These are phyloP conservation scores for Fusarium proliferatum DNA, from an alignment of 2,329 filamentous ascomycete species.

Conservation along the genomic window DNA sequence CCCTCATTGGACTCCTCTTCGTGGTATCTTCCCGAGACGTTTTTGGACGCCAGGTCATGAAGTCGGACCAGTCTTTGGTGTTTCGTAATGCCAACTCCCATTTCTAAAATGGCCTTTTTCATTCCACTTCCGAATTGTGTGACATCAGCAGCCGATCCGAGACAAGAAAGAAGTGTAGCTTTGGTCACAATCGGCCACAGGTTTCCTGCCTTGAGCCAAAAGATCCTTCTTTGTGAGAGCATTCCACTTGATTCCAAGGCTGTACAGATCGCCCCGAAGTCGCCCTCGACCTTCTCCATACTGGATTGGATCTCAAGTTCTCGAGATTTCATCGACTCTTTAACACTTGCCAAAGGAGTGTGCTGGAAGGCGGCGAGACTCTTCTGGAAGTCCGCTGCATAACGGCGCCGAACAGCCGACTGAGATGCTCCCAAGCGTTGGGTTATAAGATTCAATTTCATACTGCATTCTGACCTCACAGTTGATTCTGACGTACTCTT, in stretches of 20 bases:
- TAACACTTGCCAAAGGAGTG: conserved; percentile 1
- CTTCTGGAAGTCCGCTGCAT: conserved; percentile 36
- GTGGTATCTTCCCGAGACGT: conserved; percentile 60
- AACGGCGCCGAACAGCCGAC: conserved; percentile 32
- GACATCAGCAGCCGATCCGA: conserved; percentile 29
- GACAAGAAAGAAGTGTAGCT: conserved; percentile 24
- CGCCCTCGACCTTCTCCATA: conserved; percentile 1
- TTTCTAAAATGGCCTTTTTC: conserved; percentile 27
- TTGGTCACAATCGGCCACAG: conserved; percentile 43
- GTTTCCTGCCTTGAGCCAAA: conserved; percentile 39
- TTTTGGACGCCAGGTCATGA: conserved; percentile 65
- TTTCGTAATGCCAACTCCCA: conserved; percentile 37
- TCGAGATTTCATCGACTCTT: not conserved
- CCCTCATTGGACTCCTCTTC: conserved; percentile 54
- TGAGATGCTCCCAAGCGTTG: conserved; percentile 15
- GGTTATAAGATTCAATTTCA: conserved; percentile 21
- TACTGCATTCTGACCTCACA: conserved; percentile 1
- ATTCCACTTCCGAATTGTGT: conserved; percentile 39
- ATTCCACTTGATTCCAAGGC: conserved; percentile 16
- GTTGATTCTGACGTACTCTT: conserved; percentile 5
- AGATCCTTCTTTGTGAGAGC: conserved; percentile 25
- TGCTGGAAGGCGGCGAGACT: conserved; percentile 36
- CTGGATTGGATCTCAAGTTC: conserved; percentile 8
- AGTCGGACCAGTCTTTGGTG: conserved; percentile 52
- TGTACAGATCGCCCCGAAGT: conserved; percentile 13